Percentiles rank a stretch among this genome's conserved stretches.
These are phyloP conservation scores for Arabidopsis arenosa DNA, from an alignment of 345 rosid species.

Conservation along the genomic window DNA sequence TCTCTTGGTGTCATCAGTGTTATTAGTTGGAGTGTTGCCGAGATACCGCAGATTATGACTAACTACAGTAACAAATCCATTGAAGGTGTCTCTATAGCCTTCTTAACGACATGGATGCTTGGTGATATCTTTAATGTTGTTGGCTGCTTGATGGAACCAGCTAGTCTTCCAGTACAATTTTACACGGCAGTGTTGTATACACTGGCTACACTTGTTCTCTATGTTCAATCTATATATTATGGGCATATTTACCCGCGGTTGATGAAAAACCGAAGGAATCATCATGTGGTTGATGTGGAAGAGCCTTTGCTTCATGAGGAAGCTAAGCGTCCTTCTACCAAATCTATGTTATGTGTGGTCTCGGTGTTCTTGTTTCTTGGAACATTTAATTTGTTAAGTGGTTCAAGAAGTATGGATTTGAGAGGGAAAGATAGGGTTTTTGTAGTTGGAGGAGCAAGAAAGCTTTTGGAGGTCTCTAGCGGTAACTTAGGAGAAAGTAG, in stretches of 20 bases:
- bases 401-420: slow-evolving; percentile 32
- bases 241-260: slow-evolving; percentile 63
- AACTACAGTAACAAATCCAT: slow-evolving; percentile 66
- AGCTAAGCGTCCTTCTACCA: slow-evolving; percentile 50
- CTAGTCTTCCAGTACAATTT: slow-evolving; percentile 82
- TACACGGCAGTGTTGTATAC: slow-evolving; percentile 83
- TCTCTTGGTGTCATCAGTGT: slow-evolving; percentile 69
- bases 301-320: slow-evolving; percentile 67
- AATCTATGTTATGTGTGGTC: slow-evolving; percentile 65
- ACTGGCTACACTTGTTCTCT: slow-evolving; percentile 56
- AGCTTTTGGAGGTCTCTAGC: slow-evolving; percentile 59
- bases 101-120: slow-evolving; percentile 77
- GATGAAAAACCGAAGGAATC: slow-evolving; percentile 34
- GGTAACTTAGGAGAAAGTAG: slow-evolving; percentile 45
- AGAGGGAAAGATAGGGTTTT: slow-evolving; percentile 50
- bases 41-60: slow-evolving; percentile 80
- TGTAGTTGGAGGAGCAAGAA: slow-evolving; percentile 55
- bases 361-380: slow-evolving; percentile 60
- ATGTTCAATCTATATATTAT: slow-evolving; percentile 66
- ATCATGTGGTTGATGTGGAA: slow-evolving; percentile 27
- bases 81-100: slow-evolving; percentile 75
- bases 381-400: slow-evolving; percentile 44
- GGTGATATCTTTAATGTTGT: slow-evolving; percentile 88
- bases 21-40: slow-evolving; percentile 81
- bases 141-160: slow-evolving; percentile 84